Conservation (phyloP, 176 grass and related monocot species). For the Oryza longistaminata region DNA sequence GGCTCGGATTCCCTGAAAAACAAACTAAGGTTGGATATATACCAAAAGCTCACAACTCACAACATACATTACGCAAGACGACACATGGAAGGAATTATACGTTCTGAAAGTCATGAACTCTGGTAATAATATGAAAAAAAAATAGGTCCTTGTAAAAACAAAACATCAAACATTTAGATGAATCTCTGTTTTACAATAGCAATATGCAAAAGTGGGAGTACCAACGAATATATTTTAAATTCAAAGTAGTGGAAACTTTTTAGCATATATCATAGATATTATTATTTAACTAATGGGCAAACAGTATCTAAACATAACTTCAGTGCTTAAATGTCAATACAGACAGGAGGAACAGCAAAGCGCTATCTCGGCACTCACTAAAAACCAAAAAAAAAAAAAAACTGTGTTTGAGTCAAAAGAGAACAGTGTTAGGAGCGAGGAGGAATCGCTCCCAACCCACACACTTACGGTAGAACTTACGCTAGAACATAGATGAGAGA, state of each 20-base stretch:
- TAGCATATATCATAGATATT: neutral
- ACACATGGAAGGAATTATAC: neutral
- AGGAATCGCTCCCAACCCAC: too few species aligned
- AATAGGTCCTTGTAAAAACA: slow-evolving; percentile 11
- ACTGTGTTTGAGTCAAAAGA: slow-evolving; percentile 4
- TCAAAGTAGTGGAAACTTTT: neutral
- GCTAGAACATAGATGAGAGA: too few species aligned
- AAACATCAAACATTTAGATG: slow-evolving; percentile 9
- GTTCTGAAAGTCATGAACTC: slow-evolving; percentile 1
- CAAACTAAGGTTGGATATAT: slow-evolving; percentile 32
- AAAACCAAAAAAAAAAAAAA: neutral
- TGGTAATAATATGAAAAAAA: slow-evolving; percentile 8
- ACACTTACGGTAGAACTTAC: too few species aligned
- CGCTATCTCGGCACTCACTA: neutral
- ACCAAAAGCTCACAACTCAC: slow-evolving; percentile 1
- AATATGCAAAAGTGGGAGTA: neutral
- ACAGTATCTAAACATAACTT: slow-evolving; percentile 6
- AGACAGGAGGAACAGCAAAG: neutral
- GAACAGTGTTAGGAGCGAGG: too few species aligned
- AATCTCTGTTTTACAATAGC: slow-evolving; percentile 26
- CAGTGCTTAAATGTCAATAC: neutral
- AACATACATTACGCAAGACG: slow-evolving; percentile 24
- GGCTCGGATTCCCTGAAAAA: slow-evolving; percentile 64
- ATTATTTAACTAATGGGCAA: neutral
- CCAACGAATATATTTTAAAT: slow-evolving; percentile 9